phyloP scores from a whole-genome alignment of 768 basidiomycete genomes.

The Termitomyces sp. region DNA sequence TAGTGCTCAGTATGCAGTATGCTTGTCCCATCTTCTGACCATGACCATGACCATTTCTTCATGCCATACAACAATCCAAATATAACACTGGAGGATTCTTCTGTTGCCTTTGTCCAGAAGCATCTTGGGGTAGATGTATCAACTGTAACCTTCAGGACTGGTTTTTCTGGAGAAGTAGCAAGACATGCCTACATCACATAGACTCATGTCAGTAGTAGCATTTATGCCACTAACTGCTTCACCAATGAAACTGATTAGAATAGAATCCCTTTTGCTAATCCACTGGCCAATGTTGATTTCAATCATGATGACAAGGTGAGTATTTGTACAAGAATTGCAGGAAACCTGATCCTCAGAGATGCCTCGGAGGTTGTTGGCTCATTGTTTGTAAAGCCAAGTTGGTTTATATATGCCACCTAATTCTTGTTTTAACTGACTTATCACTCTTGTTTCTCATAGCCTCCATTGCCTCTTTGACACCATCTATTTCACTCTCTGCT shows the following conservation, averaged over 20 bases:
- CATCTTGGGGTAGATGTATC: slow-evolving; percentile 11
- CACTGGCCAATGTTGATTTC: slow-evolving; percentile 16
- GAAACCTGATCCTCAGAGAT: not conserved
- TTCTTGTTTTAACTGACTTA: not conserved
- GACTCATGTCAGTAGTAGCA: slow-evolving; percentile 17
- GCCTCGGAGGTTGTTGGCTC: slow-evolving; percentile 30
- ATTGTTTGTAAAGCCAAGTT: slow-evolving; percentile 39
- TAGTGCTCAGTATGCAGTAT: too few species aligned
- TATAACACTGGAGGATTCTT: slow-evolving; percentile 8
- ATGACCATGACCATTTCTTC: too few species aligned
- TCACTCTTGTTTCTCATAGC: slow-evolving; percentile 6
- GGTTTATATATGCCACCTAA: slow-evolving; percentile 7
- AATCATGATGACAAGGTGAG: slow-evolving; percentile 12
- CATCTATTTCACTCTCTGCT: slow-evolving; percentile 26
- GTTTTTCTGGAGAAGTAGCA: slow-evolving; percentile 16
- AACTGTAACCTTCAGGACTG: slow-evolving; percentile 15
- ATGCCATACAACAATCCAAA: slow-evolving; percentile 1
- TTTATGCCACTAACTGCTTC: not conserved
- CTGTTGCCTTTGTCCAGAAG: slow-evolving; percentile 11
- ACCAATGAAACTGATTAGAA: slow-evolving; percentile 3
- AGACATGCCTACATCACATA: slow-evolving; percentile 26
- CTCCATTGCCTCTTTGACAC: slow-evolving; percentile 26
- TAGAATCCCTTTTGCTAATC: slow-evolving; percentile 15
- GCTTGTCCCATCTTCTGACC: too few species aligned
- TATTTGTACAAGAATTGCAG: not conserved